These are phyloP conservation scores for Penicillium arizonense DNA, from an alignment of 495 filamentous ascomycete species.

Conservation along the genomic window DNA sequence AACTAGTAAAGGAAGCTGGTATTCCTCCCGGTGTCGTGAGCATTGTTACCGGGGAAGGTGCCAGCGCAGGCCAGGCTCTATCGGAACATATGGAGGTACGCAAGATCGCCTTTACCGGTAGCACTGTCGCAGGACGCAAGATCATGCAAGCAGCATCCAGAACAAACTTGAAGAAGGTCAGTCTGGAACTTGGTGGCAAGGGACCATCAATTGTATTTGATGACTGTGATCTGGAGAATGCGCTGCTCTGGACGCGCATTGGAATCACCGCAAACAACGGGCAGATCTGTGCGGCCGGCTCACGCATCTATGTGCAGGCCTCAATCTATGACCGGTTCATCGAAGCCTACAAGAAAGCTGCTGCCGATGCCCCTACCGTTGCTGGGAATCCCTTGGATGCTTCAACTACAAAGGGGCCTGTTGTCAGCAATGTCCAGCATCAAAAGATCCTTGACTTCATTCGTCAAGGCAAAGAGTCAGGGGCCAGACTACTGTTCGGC, in stretches of 20 bases:
- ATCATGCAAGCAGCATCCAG: constrained; percentile 33
- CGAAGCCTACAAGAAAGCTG: constrained; percentile 15
- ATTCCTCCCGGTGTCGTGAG: constrained; percentile 88
- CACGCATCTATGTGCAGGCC: constrained; percentile 54
- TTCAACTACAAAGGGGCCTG: constrained; percentile 73
- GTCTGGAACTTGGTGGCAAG: constrained; percentile 48
- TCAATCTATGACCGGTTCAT: constrained; percentile 55
- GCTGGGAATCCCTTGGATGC: constrained; percentile 79
- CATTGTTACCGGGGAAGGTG: constrained; percentile 77
- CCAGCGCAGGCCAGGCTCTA: constrained; percentile 75
- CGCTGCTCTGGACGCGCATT: constrained; percentile 35
- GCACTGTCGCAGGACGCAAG: constrained; percentile 20
- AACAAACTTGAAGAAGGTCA: constrained; percentile 50
- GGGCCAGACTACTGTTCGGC: constrained; percentile 70
- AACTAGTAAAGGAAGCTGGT: constrained; percentile 78
- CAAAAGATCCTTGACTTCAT: constrained; percentile 82
- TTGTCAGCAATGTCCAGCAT: constrained; percentile 77
- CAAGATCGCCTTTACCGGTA: constrained; percentile 58
- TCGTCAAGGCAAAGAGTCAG: constrained; percentile 69
- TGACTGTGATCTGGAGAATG: constrained; percentile 44
- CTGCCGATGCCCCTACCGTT: constrained; percentile 21
- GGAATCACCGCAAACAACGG: constrained; percentile 51
- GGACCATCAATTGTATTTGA: constrained; percentile 42
- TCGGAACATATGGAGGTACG: constrained; percentile 73
- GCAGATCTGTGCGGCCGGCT: constrained; percentile 53